Evolutionary conservation across 2,329 filamentous ascomycete species (phyloP), one percentile per base, ranked within the genome.

Genomic region (Stemphylium vesicarium): DNA sequence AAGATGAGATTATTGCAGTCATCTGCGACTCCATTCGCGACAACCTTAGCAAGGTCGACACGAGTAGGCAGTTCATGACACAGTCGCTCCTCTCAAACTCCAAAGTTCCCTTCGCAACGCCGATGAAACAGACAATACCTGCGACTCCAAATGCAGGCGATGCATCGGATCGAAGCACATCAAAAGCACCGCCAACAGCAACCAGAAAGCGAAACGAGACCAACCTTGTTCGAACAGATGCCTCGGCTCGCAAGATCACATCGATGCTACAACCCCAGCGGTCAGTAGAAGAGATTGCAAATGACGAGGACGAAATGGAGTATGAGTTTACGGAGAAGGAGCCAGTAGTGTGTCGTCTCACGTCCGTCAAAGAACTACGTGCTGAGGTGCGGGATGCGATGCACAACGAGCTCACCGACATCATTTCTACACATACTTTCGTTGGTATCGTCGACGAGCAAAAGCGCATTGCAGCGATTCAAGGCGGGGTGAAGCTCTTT

Each of bases 61-160:
- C 90, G 18, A 98, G 94, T 69, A 88, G 95, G 41, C 96, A 92
- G 0, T 99, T 98, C 76, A 86, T 93, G 81, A 96, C 93, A 0
- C 95, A 99, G 73, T 96, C 89, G 1, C 82, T 99, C 9, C 84
- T 99, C 1, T 66, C 62, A 4, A 68, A 68, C 16, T 66, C 59
- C 13, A 74, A 63, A 56, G 72, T 59, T 60, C 75, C 61, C 78
- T 80, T 69, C 54, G 72, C 69, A 71, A 71, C 60, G 53, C 74
- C 75, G 9, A 64, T 70, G 75, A 72, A 75, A 75, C 67, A 76
- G 77, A 66, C 42, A 41, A 62, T 53, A 20, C 62, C 50, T 24
- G 47, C 49, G 13, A 68, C 63, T 18, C 53, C 71, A 41, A 51
- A 44, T 13, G 62, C 66, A 35, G 62, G 46, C 36, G 64, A 70